Conservation (phyloP, 495 filamentous ascomycete species). For the Penicillium taxi region DNA sequence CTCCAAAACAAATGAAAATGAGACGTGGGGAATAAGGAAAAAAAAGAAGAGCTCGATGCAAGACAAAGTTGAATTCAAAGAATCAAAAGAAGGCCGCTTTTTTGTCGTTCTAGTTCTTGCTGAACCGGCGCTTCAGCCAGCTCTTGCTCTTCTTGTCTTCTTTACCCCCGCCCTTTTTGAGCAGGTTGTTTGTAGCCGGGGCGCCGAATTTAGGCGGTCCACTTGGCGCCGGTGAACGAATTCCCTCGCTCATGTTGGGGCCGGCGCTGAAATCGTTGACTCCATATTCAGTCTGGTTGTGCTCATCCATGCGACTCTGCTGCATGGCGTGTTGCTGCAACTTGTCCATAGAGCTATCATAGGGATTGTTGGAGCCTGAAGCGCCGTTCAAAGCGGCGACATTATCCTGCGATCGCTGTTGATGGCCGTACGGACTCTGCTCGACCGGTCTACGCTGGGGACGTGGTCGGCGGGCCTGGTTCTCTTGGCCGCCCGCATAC, state of each 20-base stretch:
- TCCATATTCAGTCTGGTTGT: slow-evolving; percentile 50
- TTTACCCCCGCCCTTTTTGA: slow-evolving; percentile 13
- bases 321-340: slow-evolving; percentile 45
- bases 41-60: no score
- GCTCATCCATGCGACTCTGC: slow-evolving; percentile 35
- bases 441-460: slow-evolving; percentile 44
- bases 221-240: slow-evolving; percentile 4
- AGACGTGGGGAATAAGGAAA: no score
- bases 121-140: slow-evolving; percentile 80
- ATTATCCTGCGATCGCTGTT: slow-evolving; percentile 77
- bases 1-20: no score
- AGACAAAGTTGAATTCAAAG: not conserved
- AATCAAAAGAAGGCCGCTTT: no score
- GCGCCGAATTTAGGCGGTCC: not conserved
- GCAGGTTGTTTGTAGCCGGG: slow-evolving; percentile 13
- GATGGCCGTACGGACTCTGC: slow-evolving; percentile 34
- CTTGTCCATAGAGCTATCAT: slow-evolving; percentile 80
- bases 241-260: slow-evolving; percentile 19
- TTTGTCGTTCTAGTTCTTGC: slow-evolving; percentile 52
- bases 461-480: slow-evolving; percentile 32
- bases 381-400: slow-evolving; percentile 65
- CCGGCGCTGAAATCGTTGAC: slow-evolving; percentile 42
- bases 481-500: slow-evolving; percentile 33
- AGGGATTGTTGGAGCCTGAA: slow-evolving; percentile 51
- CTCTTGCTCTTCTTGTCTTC: slow-evolving; percentile 71